phyloP scores from a whole-genome alignment of 805 yeast genomes.

The Nakazawaea peltata region DNA sequence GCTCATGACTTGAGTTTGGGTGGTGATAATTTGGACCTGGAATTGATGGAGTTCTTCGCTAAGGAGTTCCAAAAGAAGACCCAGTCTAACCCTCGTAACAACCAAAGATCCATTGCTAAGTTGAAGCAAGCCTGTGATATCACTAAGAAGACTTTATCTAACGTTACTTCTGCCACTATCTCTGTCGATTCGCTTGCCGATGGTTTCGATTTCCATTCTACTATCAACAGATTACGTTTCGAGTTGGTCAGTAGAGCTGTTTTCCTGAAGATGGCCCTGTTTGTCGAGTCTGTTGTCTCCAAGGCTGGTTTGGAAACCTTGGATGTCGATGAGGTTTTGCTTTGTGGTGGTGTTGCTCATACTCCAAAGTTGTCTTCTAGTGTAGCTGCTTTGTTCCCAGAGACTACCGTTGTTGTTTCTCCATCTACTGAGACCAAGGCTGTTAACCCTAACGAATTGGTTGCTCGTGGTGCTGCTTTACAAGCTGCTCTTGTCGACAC shows the following conservation, averaged over 20 bases:
- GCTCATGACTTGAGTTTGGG: conserved; percentile 78
- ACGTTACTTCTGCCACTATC: conserved; percentile 80
- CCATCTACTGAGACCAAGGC: conserved; percentile 76
- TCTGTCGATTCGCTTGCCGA: conserved; percentile 93
- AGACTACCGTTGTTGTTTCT: conserved; percentile 62
- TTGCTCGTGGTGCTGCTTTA: conserved; percentile 92
- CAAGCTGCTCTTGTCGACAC: conserved; percentile 84
- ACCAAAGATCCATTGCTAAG: conserved; percentile 83
- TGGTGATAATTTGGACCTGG: conserved; percentile 78
- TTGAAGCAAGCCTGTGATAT: conserved; percentile 73
- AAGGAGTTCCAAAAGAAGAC: conserved; percentile 90
- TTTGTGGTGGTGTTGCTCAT: conserved; percentile 90
- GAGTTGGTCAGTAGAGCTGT: conserved; percentile 81
- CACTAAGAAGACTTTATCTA: conserved; percentile 86
- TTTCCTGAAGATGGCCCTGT: conserved; percentile 65
- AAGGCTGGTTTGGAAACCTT: conserved; percentile 82
- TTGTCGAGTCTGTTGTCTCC: conserved; percentile 63
- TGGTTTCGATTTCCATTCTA: conserved; percentile 88
- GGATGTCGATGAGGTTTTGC: conserved; percentile 84
- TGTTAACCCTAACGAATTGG: conserved; percentile 79
- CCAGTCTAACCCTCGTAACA: conserved; percentile 71
- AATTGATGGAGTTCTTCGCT: conserved; percentile 76
- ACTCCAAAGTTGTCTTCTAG: conserved; percentile 84
- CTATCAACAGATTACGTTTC: conserved; percentile 88
- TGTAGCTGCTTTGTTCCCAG: conserved; percentile 73